Evolutionary conservation across 2,329 filamentous ascomycete genomes (phyloP).

Genomic region (Pseudomassariella vexata): DNA sequence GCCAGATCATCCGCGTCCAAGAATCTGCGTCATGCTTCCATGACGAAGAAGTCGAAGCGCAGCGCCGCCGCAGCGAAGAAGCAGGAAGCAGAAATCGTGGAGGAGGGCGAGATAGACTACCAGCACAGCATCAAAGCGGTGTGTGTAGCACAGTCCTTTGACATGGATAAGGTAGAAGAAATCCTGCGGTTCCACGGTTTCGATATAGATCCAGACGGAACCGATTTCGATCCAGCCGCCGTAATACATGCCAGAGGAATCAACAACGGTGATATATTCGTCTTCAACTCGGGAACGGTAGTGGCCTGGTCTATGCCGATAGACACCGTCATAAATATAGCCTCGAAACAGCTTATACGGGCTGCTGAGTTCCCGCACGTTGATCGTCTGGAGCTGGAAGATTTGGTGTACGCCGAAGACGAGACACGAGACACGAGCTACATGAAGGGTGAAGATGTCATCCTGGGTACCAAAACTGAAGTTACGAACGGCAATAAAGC

Average conservation of each 20-base stretch:
- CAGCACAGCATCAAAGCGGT: conserved; percentile 47
- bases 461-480: conserved; percentile 70
- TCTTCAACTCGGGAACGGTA: conserved; percentile 90
- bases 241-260: conserved; percentile 57
- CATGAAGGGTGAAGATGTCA: conserved; percentile 82
- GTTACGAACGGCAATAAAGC: conserved; percentile 35
- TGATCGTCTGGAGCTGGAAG: conserved; percentile 72
- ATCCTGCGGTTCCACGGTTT: conserved; percentile 55
- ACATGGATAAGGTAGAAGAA: conserved; percentile 54
- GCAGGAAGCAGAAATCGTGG: conserved; percentile 12
- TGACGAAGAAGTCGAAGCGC: conserved; percentile 60
- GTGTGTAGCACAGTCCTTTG: conserved; percentile 58
- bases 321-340: conserved; percentile 62
- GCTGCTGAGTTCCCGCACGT: conserved; percentile 73
- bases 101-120: conserved; percentile 29
- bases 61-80: conserved; percentile 35
- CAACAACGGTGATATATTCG: conserved; percentile 79
- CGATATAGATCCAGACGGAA: conserved; percentile 54
- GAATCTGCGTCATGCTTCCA: conserved; percentile 75
- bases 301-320: conserved; percentile 87
- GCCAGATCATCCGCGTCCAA: conserved; percentile 46
- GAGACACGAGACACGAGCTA: conserved; percentile 64
- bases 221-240: conserved; percentile 54
- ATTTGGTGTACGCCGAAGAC: conserved; percentile 82
- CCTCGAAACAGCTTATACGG: conserved; percentile 65